Percentiles rank a stretch among this genome's conserved stretches.
Conservation (phyloP, 2,329 filamentous ascomycete species). For the Chrysosporium queenslandicum region DNA sequence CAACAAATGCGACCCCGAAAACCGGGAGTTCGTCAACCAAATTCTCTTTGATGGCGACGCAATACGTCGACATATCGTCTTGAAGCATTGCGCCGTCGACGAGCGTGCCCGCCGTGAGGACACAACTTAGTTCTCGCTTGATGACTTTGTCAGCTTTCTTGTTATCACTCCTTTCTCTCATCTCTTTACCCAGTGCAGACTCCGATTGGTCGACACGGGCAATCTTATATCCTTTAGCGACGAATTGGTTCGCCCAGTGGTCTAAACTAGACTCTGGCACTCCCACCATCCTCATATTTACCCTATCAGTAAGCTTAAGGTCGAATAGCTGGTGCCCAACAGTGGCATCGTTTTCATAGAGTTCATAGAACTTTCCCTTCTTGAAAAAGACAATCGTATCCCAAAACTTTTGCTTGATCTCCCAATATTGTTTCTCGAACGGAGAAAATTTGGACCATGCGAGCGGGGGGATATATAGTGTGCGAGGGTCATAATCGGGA, state of each 20-base stretch:
- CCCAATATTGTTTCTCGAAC: slow-evolving; percentile 98
- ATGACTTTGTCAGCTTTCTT: slow-evolving; percentile 89
- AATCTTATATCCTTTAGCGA: slow-evolving; percentile 96
- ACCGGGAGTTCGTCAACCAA: slow-evolving; percentile 61
- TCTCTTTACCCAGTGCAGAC: slow-evolving; percentile 89
- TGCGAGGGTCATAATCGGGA: slow-evolving; percentile 82
- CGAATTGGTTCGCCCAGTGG: slow-evolving; percentile 96
- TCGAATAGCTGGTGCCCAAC: slow-evolving; percentile 95
- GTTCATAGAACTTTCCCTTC: slow-evolving; percentile 97
- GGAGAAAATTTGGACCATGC: slow-evolving; percentile 78
- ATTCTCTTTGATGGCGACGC: slow-evolving; percentile 82
- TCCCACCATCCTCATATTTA: slow-evolving; percentile 99
- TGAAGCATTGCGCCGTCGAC: slow-evolving; percentile 96
- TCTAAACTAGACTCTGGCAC: slow-evolving; percentile 93
- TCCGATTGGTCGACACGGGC: slow-evolving; percentile 95
- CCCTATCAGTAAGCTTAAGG: slow-evolving; percentile 90
- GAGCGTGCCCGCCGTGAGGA: slow-evolving; percentile 83
- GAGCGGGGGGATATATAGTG: slow-evolving; percentile 74
- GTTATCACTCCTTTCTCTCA: slow-evolving; percentile 73
- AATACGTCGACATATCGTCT: slow-evolving; percentile 94
- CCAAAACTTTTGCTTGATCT: slow-evolving; percentile 97
- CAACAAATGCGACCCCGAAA: slow-evolving; percentile 88
- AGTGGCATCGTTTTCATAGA: slow-evolving; percentile 96
- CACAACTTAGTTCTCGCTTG: slow-evolving; percentile 75
- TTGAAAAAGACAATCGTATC: slow-evolving; percentile 99